Base-by-base conservation (phyloP, 768 basidiomycete species). In the Russula foetens region DNA sequence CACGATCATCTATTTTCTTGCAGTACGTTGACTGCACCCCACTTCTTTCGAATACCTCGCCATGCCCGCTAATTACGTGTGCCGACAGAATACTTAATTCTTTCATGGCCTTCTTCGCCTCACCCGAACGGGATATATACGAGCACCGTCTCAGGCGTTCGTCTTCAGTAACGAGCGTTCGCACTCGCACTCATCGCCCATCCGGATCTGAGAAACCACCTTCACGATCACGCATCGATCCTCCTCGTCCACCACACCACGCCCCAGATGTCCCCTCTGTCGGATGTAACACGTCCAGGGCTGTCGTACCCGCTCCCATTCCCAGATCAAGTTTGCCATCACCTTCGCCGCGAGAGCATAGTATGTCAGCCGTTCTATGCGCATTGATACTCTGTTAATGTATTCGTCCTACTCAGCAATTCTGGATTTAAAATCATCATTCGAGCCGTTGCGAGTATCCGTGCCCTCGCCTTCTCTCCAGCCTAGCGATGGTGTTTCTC, bases 141-240 rank as follows among this genome's bases (percentile, higher is more conserved):
- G 61, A 53, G 33, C 33, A 63, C n/a, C 63, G 63, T 17, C 63
- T 64, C 61, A 63, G 31, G 50, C 63, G 63, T 46, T 61, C 65
- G 8, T n/a, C 57, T 12, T 65, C 64, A 19, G 28, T 49, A 29
- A 45, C 59, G 21, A 60, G 59, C 35, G 26, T 55, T 14, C 63
- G 58, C 19, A 19, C 7, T 39, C 65, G 53, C 44, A 4, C 45
- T 24, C 58, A 33, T 43, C 49, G 54, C n/a, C 26, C 57, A 1
- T 29, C 60, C 28, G 35, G 31, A 43, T 21, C 49, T 11, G 28
- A 19, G 12, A 52, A 35, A 35, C 21, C 35, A 7, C 2, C 43
- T 2, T 15, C 61, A 19, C 56, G 38, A 38, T 31, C 63, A 26
- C 46, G 5, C 28, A 35, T 21, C 17, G 17, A 52, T 35, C 41